A percentile compares a stretch with the other conserved stretches of the same genome.
These are phyloP conservation scores for Sporothrix protearum DNA, from an alignment of 2,329 filamentous ascomycete genomes.

Conservation along the genomic window DNA sequence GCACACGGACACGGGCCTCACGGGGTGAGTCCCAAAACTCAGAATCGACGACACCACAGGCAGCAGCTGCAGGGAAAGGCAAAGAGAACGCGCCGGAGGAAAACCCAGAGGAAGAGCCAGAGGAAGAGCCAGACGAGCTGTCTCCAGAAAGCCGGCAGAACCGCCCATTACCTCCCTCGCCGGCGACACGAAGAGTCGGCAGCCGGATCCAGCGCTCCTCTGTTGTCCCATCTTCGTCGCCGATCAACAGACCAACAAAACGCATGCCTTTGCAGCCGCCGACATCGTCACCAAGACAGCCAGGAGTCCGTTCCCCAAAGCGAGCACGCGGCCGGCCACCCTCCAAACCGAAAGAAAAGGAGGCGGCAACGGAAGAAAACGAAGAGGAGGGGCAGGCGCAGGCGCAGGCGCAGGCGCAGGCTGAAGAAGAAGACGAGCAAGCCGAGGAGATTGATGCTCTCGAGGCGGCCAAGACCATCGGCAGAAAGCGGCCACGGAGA, in stretches of 20 bases:
- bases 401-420: too few species aligned
- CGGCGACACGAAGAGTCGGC: not conserved
- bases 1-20: not conserved
- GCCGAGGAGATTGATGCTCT: slow-evolving; percentile 45
- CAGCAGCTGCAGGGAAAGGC: not conserved
- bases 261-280: slow-evolving; percentile 10
- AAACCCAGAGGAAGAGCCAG: slow-evolving; percentile 27
- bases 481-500: slow-evolving; percentile 43
- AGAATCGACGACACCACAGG: slow-evolving; percentile 1
- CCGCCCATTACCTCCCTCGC: not conserved
- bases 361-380: slow-evolving; percentile 27
- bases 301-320: not conserved
- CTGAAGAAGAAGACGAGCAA: slow-evolving; percentile 34
- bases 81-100: slow-evolving; percentile 8
- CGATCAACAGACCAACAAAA: not conserved
- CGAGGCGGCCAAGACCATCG: slow-evolving; percentile 43
- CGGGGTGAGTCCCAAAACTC: not conserved
- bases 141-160: slow-evolving; percentile 24
- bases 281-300: slow-evolving; percentile 16
- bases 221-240: slow-evolving; percentile 23
- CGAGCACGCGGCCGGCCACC: not conserved
- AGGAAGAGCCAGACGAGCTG: slow-evolving; percentile 26
- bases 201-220: not conserved
- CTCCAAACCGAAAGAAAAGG: not conserved
- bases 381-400: slow-evolving; percentile 30